Evolutionary conservation across 2,329 filamentous ascomycete species (phyloP), one percentile per base, ranked within the genome.

Genomic region (Nemania sp.): DNA sequence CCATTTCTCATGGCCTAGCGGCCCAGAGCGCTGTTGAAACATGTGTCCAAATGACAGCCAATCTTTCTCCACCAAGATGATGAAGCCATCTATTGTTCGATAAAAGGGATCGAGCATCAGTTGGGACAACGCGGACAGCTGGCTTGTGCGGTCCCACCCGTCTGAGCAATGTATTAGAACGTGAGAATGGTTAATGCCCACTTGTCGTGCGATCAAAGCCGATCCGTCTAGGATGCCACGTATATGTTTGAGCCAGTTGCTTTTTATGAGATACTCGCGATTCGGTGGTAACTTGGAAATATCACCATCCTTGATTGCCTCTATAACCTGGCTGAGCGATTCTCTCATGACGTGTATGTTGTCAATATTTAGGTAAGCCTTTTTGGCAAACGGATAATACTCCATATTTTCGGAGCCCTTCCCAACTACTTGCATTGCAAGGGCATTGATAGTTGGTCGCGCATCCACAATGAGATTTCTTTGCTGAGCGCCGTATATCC

Each of bases 301-400:
- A 70, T 99, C 94, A 2, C 91, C 90, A 63, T 97, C 93, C 68
- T 96, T 97, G 66, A 99, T 77, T 3, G 91, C 88, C 59, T 96
- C 92, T 48, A 97, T 80, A 17, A 99, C 89, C 62, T 88, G 93
- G 63, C 88, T 86, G 28, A 99, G 78, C 1, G 93, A 97, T 57
- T 89, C 88, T 52, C 94, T 83, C 94, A 99, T 99, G 58, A 97
- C 91, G 68, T 99, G 94, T 56, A 99, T 97, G 69, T 99, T 99
- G 70, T 95, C 93, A 66, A 99, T 99, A 59, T 90, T 94, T 51
- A 99, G 81, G 68, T 95, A 99, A 24, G 88, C 88, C 72, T 97
- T 96, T 54, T 87, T 88, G 14, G 91, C 91, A 66, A 92, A 93
- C 57, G 88, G 90, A 75, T 99, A 99, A 72, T 96, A 89, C 61